Conservation (phyloP, 1,284 basidiomycete genomes). For the Sporisorium graminicola region DNA sequence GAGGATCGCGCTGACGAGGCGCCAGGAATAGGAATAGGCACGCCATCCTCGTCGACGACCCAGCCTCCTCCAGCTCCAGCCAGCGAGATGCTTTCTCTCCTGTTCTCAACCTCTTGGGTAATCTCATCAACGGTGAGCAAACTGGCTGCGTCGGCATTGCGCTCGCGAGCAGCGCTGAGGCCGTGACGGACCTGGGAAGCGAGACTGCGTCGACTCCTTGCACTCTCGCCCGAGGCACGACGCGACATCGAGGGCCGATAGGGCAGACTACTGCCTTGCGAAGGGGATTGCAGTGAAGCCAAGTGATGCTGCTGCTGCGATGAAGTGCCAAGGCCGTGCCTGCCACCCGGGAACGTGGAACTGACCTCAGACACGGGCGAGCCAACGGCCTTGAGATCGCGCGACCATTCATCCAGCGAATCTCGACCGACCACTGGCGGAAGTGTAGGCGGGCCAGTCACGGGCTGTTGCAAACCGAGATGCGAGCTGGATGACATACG, state of each 20-base stretch:
- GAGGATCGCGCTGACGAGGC: constrained; percentile 28
- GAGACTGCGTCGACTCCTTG: constrained; percentile 53
- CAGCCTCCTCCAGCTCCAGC: constrained; percentile 44
- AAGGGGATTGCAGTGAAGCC: constrained; percentile 19
- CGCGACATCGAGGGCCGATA: constrained; percentile 45
- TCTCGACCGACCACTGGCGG: constrained; percentile 55
- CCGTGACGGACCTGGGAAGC: constrained; percentile 54
- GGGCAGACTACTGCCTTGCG: constrained; percentile 20
- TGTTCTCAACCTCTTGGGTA: constrained; percentile 92
- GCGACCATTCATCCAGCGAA: constrained; percentile 62
- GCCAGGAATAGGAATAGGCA: constrained; percentile 58
- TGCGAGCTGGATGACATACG: constrained; percentile 6
- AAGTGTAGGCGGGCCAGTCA: constrained; percentile 46
- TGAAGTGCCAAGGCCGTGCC: constrained; percentile 7
- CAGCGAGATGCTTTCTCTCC: constrained; percentile 73
- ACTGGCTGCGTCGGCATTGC: constrained; percentile 84
- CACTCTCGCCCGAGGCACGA: constrained; percentile 57
- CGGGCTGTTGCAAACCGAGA: constrained; percentile 12
- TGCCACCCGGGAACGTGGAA: constrained; percentile 22
- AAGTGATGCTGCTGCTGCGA: constrained; percentile 17
- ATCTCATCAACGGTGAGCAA: constrained; percentile 97
- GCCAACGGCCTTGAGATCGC: constrained; percentile 53
- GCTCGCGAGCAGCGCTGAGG: constrained; percentile 72
- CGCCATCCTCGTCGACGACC: constrained; percentile 68
- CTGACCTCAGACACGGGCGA: constrained; percentile 39